Base-by-base conservation (phyloP, 768 basidiomycete genomes). In the Dioszegia aurantiaca region DNA sequence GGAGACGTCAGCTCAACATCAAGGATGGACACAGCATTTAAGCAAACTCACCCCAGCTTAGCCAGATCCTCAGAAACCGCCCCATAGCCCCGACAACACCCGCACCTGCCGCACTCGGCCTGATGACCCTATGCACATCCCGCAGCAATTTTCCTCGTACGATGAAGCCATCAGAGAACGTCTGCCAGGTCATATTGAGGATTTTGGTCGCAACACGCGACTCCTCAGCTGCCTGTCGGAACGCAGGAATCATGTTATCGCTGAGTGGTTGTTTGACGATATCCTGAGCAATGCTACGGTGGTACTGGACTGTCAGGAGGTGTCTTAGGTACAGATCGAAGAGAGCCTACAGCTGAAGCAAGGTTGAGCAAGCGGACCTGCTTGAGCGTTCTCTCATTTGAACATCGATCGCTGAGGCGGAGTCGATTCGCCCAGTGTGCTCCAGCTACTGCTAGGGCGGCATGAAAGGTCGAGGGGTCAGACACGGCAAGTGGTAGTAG, bases 11-110 rank as follows among this genome's bases (percentile, higher is more conserved):
- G 30, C 30, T 10, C 4, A 17, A 23, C 9, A 10, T 26, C 30
- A 6, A 14, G 33, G 6, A 6, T 33, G 33, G 14, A 14, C 33
- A 14, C 33, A 14, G 33, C 33, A n/a, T n/a, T n/a, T 12, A 14
- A 47, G 23, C 11, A 16, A 17, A 39, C 49, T 31, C 23, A 52
- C 49, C 33, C 49, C 49, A 52, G 16, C 49, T 36, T 8, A 52
- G 49, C 49, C 49, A 52, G 16, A 37, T 52, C 28, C 49, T 31
- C 36, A 52, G 30, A 31, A 52, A 52, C n/a, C 49, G 16, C 8
- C 49, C 49, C 33, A 37, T 52, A 14, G 31, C 12, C 14, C 31
- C 36, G 8, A 47, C 45, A 6, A 23, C 21, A 10, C 45, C 45
- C 8, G 6, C 26, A 19, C 21, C 23, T 9, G 27, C 16, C 19